Evolutionary conservation across 345 rosid genomes (phyloP).

Genomic region (Barbarea vulgaris): DNA sequence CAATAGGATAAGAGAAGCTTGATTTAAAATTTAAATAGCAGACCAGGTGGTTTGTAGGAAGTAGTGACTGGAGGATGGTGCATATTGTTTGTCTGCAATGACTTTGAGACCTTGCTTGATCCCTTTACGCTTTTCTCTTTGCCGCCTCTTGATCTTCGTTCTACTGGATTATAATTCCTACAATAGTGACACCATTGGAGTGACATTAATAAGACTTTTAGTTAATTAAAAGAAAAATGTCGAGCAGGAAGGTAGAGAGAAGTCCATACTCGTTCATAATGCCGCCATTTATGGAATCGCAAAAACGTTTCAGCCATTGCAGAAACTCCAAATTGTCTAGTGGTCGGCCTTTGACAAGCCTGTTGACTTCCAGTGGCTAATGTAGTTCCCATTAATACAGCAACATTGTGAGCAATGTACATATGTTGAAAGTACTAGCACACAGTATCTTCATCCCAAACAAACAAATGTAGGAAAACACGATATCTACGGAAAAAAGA

Average conservation of each 20-base stretch:
- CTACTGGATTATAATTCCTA: constrained; percentile 93
- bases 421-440: not conserved
- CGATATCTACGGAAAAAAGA: not conserved
- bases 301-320: constrained; percentile 94
- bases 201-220: not conserved
- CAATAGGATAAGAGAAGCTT: constrained; percentile 1
- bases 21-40: not conserved
- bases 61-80: constrained; percentile 37
- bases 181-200: not conserved
- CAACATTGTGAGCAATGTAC: not conserved
- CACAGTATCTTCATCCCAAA: not conserved
- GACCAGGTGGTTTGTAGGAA: constrained; percentile 28
- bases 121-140: constrained; percentile 61
- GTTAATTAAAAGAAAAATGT: not conserved
- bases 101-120: constrained; percentile 63
- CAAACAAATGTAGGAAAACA: not conserved
- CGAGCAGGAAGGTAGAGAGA: constrained; percentile 4
- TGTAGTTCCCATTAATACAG: constrained; percentile 3
- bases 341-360: constrained; percentile 89
- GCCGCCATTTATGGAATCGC: constrained; percentile 97
- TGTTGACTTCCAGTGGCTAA: constrained; percentile 92
- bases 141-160: constrained; percentile 79
- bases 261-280: constrained; percentile 80
- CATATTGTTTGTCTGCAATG: constrained; percentile 69
- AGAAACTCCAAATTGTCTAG: constrained; percentile 97